A percentile compares a stretch with the other conserved stretches of the same genome.
phyloP scores from a whole-genome alignment of 495 filamentous ascomycete species.

The Penicilliopsis zonata region DNA sequence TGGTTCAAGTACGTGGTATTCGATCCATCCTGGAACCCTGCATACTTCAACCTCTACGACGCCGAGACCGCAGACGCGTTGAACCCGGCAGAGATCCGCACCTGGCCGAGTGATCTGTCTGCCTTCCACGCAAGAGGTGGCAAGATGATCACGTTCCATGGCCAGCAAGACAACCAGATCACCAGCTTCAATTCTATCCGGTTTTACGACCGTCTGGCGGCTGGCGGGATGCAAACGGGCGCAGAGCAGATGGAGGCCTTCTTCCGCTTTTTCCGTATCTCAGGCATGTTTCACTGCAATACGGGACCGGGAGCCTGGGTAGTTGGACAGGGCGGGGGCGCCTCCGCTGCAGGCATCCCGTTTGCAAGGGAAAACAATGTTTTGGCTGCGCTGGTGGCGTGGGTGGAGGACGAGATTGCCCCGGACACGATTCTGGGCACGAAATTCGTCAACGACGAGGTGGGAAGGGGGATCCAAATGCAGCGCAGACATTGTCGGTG shows the following conservation, averaged over 20 bases:
- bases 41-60: slow-evolving; percentile 25
- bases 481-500: too few relatives aligned
- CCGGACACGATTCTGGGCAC: slow-evolving; percentile 42
- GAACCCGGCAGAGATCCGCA: slow-evolving; percentile 37
- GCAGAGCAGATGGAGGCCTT: slow-evolving; percentile 39
- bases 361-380: slow-evolving; percentile 36
- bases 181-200: slow-evolving; percentile 29
- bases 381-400: slow-evolving; percentile 43
- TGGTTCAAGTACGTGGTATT: slow-evolving; percentile 46
- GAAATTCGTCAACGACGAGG: slow-evolving; percentile 39
- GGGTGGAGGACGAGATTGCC: slow-evolving; percentile 47
- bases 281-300: slow-evolving; percentile 42
- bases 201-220: slow-evolving; percentile 31
- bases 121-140: slow-evolving; percentile 28
- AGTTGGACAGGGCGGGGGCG: slow-evolving; percentile 32
- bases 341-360: slow-evolving; percentile 17
- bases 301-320: slow-evolving; percentile 40
- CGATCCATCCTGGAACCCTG: slow-evolving; percentile 35
- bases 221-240: slow-evolving; percentile 28
- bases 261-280: slow-evolving; percentile 48
- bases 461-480: too few relatives aligned
- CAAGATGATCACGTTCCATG: slow-evolving; percentile 41
- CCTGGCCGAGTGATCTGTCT: slow-evolving; percentile 36
- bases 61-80: slow-evolving; percentile 21
- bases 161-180: slow-evolving; percentile 32